These are phyloP conservation scores for Xylariaceae sp. DNA, from an alignment of 2,329 filamentous ascomycete species.

Conservation along the genomic window DNA sequence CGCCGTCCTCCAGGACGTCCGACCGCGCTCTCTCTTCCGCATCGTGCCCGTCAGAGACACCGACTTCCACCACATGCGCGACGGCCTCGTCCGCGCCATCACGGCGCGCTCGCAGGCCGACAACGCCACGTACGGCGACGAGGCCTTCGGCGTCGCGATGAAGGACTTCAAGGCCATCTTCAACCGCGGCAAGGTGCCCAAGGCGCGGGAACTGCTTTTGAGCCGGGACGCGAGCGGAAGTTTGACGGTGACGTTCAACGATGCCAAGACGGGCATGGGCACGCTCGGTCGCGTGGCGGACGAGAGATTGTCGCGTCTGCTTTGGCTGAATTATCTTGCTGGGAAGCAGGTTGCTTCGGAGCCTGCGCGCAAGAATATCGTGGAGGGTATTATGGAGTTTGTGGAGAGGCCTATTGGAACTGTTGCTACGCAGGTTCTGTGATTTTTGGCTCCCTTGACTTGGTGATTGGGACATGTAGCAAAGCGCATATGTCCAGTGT, in stretches of 20 bases:
- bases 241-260: slow-evolving; percentile 63
- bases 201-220: slow-evolving; percentile 72
- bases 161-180: slow-evolving; percentile 77
- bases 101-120: slow-evolving; percentile 62
- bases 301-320: slow-evolving; percentile 69
- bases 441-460: neutral
- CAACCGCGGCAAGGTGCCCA: slow-evolving; percentile 72
- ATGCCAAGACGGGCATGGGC: slow-evolving; percentile 44
- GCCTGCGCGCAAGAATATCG: slow-evolving; percentile 70
- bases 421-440: slow-evolving; percentile 70
- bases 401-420: slow-evolving; percentile 84
- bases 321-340: slow-evolving; percentile 88
- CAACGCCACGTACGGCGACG: slow-evolving; percentile 56
- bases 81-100: slow-evolving; percentile 84
- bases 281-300: slow-evolving; percentile 68
- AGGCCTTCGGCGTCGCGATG: slow-evolving; percentile 70
- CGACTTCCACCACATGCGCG: slow-evolving; percentile 86
- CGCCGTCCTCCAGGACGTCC: slow-evolving; percentile 58
- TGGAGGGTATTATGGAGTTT: slow-evolving; percentile 82
- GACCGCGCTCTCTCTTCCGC: slow-evolving; percentile 71
- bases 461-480: neutral
- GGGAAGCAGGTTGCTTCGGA: slow-evolving; percentile 86
- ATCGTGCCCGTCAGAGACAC: slow-evolving; percentile 90
- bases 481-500: slow-evolving; percentile 6
- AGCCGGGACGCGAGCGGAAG: slow-evolving; percentile 60